phyloP scores from a whole-genome alignment of 2,329 filamentous ascomycete species.

The Paraphaeosphaeria minitans region DNA sequence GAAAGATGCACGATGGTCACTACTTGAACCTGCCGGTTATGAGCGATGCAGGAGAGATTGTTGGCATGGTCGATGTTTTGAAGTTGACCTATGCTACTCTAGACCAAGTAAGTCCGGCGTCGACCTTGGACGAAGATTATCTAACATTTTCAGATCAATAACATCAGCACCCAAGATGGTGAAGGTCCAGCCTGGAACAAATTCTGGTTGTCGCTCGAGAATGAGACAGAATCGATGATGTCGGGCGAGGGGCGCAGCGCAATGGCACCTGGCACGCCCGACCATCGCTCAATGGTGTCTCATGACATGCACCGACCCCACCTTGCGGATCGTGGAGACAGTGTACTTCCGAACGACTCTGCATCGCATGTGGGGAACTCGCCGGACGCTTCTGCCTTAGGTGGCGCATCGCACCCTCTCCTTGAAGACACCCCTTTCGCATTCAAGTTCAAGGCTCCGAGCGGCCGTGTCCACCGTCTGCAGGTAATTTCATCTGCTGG shows the following conservation, averaged over 20 bases:
- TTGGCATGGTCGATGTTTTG: slow-evolving; percentile 98
- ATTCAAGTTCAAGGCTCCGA: slow-evolving; percentile 99
- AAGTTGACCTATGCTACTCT: slow-evolving; percentile 98
- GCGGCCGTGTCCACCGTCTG: slow-evolving; percentile 88
- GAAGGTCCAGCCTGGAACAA: slow-evolving; percentile 99
- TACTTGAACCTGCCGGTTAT: slow-evolving; percentile 98
- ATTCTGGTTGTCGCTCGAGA: slow-evolving; percentile 96
- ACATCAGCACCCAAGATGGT: slow-evolving; percentile 84
- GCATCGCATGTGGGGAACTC: slow-evolving; percentile 88
- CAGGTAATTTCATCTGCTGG: slow-evolving; percentile 83
- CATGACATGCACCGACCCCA: slow-evolving; percentile 70
- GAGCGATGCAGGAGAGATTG: slow-evolving; percentile 96
- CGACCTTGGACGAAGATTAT: slow-evolving; percentile 15
- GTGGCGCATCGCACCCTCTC: slow-evolving; percentile 60
- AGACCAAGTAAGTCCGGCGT: slow-evolving; percentile 71
- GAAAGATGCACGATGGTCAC: slow-evolving; percentile 99
- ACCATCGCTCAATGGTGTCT: slow-evolving; percentile 78
- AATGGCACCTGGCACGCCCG: slow-evolving; percentile 63
- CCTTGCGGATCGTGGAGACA: slow-evolving; percentile 72
- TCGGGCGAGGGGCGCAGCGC: slow-evolving; percentile 87
- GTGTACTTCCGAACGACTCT: slow-evolving; percentile 89
- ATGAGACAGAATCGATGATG: slow-evolving; percentile 94
- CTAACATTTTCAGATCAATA: slow-evolving; percentile 67
- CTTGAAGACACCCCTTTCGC: slow-evolving; percentile 79
- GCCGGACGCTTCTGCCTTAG: slow-evolving; percentile 69